Evolutionary conservation across 2,329 filamentous ascomycete species (phyloP).

Genomic region (Curvularia sp.): DNA sequence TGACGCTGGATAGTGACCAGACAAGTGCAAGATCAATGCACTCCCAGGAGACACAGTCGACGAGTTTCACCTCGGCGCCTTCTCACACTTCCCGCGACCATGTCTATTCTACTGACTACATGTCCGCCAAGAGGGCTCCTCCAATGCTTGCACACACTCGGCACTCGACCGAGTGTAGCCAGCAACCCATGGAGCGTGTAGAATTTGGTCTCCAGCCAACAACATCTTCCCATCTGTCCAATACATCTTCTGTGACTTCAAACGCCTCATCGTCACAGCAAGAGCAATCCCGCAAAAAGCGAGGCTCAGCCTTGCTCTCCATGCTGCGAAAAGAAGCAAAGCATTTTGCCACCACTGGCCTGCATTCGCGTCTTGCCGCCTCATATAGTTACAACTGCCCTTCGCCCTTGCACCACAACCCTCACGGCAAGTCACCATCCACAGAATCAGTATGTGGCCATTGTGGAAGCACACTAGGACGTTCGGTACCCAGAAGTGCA

Average conservation of each 20-base stretch:
- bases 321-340: slow-evolving; percentile 45
- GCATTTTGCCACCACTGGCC: slow-evolving; percentile 23
- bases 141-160: slow-evolving; percentile 27
- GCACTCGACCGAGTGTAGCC: slow-evolving; percentile 30
- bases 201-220: slow-evolving; percentile 27
- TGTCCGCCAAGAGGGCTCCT: slow-evolving; percentile 28
- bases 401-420: slow-evolving; percentile 33
- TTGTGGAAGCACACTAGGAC: slow-evolving; percentile 53
- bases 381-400: slow-evolving; percentile 32
- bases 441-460: slow-evolving; percentile 45
- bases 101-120: slow-evolving; percentile 26
- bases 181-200: slow-evolving; percentile 25
- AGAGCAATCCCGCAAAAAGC: slow-evolving; percentile 34
- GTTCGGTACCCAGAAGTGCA: slow-evolving; percentile 48
- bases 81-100: slow-evolving; percentile 46
- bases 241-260: slow-evolving; percentile 32
- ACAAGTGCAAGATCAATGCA: slow-evolving; percentile 46
- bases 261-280: slow-evolving; percentile 31
- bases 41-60: slow-evolving; percentile 48
- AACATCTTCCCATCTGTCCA: slow-evolving; percentile 36
- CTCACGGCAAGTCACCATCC: slow-evolving; percentile 34
- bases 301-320: slow-evolving; percentile 40
- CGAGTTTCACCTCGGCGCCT: slow-evolving; percentile 43
- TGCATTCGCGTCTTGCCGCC: slow-evolving; percentile 23
- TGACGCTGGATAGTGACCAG: slow-evolving; percentile 42